These are phyloP conservation scores for Quercus robur DNA, from an alignment of 306 rosid species.

Conservation along the genomic window DNA sequence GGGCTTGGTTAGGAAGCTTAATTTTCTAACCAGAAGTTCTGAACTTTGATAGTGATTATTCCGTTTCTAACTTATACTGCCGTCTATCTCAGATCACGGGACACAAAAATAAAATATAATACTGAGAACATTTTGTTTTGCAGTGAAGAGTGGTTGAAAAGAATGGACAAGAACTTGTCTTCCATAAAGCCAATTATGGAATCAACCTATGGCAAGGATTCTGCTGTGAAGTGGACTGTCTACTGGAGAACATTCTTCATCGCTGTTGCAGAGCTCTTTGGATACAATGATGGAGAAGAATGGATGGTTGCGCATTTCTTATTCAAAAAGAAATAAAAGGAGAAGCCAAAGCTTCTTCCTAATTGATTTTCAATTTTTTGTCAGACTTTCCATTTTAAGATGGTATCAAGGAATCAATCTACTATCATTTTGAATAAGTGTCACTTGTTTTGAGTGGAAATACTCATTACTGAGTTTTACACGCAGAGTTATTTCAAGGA, in stretches of 20 bases:
- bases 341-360: neutral
- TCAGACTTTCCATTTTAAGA: neutral
- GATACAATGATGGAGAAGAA: slow-evolving; percentile 84
- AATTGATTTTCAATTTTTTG: neutral
- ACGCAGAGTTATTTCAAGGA: no score
- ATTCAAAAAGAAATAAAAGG: slow-evolving; percentile 61
- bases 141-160: slow-evolving; percentile 98
- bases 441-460: neutral
- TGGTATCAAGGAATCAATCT: neutral
- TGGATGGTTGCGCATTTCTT: slow-evolving; percentile 86
- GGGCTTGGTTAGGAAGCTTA: neutral
- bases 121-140: slow-evolving; percentile 11
- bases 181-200: slow-evolving; percentile 76
- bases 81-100: neutral
- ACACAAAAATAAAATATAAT: neutral
- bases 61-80: neutral
- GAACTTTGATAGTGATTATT: neutral
- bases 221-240: slow-evolving; percentile 85
- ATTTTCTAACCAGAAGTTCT: neutral
- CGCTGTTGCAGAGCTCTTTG: slow-evolving; percentile 86
- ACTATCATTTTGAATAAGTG: neutral
- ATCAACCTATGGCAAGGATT: slow-evolving; percentile 77
- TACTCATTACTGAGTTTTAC: neutral
- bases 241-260: slow-evolving; percentile 96
- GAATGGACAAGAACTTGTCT: slow-evolving; percentile 61